Conservation (phyloP, 257 asterid genomes). For the Fraxinus americana region DNA sequence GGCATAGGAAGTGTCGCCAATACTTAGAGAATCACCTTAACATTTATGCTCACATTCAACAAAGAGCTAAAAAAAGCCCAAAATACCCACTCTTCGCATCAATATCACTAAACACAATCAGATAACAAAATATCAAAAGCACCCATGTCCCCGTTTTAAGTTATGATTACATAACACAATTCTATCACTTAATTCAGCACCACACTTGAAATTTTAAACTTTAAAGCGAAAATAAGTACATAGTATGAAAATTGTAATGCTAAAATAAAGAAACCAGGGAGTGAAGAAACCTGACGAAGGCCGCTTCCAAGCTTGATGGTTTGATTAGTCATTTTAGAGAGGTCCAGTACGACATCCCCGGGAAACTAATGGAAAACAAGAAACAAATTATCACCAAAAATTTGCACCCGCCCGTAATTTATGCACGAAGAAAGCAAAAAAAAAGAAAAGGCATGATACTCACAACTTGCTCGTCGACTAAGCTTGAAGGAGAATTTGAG, state of each 20-base stretch:
- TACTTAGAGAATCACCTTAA: background rate
- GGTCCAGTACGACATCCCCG: conserved; percentile 89
- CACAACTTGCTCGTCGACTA: conserved; percentile 63
- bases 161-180: background rate
- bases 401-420: background rate
- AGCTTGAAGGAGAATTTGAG: conserved; percentile 34
- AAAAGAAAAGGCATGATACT: background rate
- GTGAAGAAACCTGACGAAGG: conserved; percentile 73
- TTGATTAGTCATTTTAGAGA: conserved; percentile 67
- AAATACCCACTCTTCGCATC: conserved; percentile 1
- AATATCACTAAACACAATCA: background rate
- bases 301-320: conserved; percentile 91
- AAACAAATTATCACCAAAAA: background rate
- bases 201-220: background rate
- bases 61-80: background rate
- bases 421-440: background rate
- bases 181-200: background rate
- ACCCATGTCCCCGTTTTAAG: background rate
- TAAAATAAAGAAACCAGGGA: conserved; percentile 28
- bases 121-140: conserved; percentile 9
- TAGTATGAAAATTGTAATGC: background rate
- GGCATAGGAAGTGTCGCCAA: background rate
- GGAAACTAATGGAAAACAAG: conserved; percentile 54
- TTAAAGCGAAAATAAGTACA: background rate
- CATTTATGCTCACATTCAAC: background rate